Percentiles rank a stretch among this genome's conserved stretches.
Conservation (phyloP, 2,329 filamentous ascomycete species). For the Sclerotinia subarctica region DNA sequence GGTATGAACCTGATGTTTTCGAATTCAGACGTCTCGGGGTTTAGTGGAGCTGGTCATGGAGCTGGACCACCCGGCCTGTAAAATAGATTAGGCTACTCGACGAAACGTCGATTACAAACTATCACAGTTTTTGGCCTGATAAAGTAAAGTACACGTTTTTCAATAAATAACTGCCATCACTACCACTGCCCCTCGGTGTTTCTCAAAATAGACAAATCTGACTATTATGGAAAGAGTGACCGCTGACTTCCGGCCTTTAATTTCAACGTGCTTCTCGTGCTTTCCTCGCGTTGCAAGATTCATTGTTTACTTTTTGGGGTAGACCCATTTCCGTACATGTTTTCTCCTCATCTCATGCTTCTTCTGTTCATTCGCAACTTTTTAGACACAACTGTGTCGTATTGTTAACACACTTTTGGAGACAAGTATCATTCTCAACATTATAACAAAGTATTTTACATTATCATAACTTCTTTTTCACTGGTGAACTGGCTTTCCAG, state of each 20-base stretch:
- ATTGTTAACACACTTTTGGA: conserved; percentile 23
- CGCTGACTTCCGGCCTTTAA: background rate
- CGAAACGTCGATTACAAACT: background rate
- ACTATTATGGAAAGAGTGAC: conserved; percentile 1
- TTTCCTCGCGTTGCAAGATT: background rate
- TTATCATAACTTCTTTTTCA: background rate
- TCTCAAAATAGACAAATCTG: background rate
- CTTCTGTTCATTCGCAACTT: conserved; percentile 2
- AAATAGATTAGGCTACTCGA: background rate
- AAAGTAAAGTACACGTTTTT: background rate
- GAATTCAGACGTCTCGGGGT: conserved; percentile 24
- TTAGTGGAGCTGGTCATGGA: conserved; percentile 21
- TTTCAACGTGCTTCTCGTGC: background rate
- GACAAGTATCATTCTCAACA: conserved; percentile 14
- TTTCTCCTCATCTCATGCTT: background rate
- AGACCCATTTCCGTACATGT: background rate
- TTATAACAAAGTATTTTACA: conserved; percentile 10
- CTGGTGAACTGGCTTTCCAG: background rate
- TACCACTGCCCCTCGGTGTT: background rate
- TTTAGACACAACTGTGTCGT: conserved; percentile 17
- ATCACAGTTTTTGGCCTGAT: background rate
- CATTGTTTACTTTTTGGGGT: background rate
- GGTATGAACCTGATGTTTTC: conserved; percentile 25
- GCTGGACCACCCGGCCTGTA: conserved; percentile 6
- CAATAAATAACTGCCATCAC: background rate